Evolutionary conservation across 192 early-diverging fungal species (phyloP), one percentile per base, ranked within the genome.

Genomic region (Phycomyces nitens): DNA sequence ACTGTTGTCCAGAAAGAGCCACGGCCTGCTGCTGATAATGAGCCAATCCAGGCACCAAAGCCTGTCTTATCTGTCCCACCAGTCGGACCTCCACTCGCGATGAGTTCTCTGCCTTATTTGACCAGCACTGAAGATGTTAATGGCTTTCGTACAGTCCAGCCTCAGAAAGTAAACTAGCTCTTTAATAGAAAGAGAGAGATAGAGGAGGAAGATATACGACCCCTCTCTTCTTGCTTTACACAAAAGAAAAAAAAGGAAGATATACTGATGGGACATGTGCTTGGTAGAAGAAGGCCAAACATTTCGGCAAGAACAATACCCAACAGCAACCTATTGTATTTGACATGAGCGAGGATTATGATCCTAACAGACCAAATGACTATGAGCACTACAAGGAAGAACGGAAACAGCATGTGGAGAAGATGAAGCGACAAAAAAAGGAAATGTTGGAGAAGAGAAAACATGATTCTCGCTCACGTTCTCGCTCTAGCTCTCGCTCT

Each of bases 351-450:
- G 84, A 85, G 44, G 84, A 83, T 43, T 88, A 86, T 72, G 90
- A 92, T 43, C 86, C 89, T 34, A 60, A 77, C 2, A 62, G 81
- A 54, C 90, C 90, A 5, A 92, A 89, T 54, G 90, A 92, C 50
- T 92, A 81, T 69, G 84, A 89, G 27, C 74, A 78, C 34, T 86
- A 82, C 47, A 91, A 89, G 64, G 65, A 71, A 50, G 86, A 90
- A 60, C 65, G 72, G 22, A 82, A 77, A 56, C 74, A 72, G 38
- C 65, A 72, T 42, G 65, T 68, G n/a, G 70, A 82, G 53, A 68
- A 75, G 50, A 70, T 71, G 47, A 56, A 58, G 34, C 12, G 18
- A 11, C 44, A 47, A 11, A 62, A 66, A 57, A 59, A 68, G 56
- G 51, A 56, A 34, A 62, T 58, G 26, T 56, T 44, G 27, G 42